A percentile compares a stretch with the other conserved stretches of the same genome.
Conservation (phyloP, 2,329 filamentous ascomycete genomes). For the Clathrospora elynae region DNA sequence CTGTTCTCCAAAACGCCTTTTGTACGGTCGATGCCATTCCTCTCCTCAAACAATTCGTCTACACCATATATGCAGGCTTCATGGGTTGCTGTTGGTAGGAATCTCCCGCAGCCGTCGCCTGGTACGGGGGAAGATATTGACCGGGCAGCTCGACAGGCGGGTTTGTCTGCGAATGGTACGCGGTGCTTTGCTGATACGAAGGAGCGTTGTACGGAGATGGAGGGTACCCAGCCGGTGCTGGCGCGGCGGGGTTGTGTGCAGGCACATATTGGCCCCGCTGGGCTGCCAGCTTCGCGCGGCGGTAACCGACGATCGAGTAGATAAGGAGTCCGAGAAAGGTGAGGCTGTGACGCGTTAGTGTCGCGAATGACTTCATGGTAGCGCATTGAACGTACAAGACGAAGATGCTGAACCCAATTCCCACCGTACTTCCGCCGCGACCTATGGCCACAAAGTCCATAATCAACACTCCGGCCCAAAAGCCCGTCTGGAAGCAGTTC, state of each 20-base stretch:
- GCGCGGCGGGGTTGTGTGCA: slow-evolving; percentile 36
- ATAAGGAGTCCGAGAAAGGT: slow-evolving; percentile 48
- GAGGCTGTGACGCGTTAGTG: slow-evolving; percentile 31
- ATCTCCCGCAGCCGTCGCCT: slow-evolving; percentile 24
- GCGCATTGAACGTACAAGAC: slow-evolving; percentile 37
- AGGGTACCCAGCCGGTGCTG: slow-evolving; percentile 18
- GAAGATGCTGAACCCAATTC: slow-evolving; percentile 37
- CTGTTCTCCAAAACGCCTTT: background rate
- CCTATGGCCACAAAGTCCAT: slow-evolving; percentile 39
- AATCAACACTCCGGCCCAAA: slow-evolving; percentile 41
- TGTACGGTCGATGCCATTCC: background rate
- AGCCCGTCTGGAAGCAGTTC: slow-evolving; percentile 45
- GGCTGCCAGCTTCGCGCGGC: slow-evolving; percentile 43
- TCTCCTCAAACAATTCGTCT: background rate
- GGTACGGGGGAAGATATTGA: slow-evolving; percentile 28
- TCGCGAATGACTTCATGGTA: background rate
- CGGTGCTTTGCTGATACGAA: slow-evolving; percentile 31
- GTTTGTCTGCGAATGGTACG: slow-evolving; percentile 31
- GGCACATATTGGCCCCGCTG: slow-evolving; percentile 43
- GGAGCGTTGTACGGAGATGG: slow-evolving; percentile 25
- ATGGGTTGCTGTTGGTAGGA: slow-evolving; percentile 31
- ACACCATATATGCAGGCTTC: slow-evolving; percentile 40
- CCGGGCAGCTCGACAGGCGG: slow-evolving; percentile 22
- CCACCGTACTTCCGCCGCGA: slow-evolving; percentile 24
- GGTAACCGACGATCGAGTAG: slow-evolving; percentile 47